A percentile compares a stretch with the other conserved stretches of the same genome.
Evolutionary conservation across 257 asterid genomes (phyloP).

Genomic region (Solanum appendiculatum): DNA sequence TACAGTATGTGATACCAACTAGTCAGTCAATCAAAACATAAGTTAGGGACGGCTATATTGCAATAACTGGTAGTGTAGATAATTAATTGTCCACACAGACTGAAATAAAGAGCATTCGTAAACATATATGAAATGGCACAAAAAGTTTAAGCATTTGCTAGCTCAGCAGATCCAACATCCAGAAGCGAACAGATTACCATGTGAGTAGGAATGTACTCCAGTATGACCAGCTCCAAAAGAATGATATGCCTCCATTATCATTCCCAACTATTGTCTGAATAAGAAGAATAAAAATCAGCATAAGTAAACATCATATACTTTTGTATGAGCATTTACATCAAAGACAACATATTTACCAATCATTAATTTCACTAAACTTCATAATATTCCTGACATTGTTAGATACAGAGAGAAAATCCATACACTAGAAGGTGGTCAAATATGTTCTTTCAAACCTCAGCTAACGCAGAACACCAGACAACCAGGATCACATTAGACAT

Average conservation of each 20-base stretch:
- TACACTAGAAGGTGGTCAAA: neutral
- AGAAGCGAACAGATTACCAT: slow-evolving; percentile 40
- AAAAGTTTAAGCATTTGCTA: neutral
- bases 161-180: neutral
- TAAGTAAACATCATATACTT: neutral
- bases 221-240: slow-evolving; percentile 99
- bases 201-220: slow-evolving; percentile 99
- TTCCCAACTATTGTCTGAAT: slow-evolving; percentile 72
- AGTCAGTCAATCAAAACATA: neutral
- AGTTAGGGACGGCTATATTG: neutral
- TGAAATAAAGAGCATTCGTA: neutral
- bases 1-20: neutral
- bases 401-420: neutral
- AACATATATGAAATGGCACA: neutral
- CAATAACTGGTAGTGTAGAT: neutral
- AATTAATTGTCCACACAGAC: neutral
- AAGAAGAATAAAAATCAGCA: neutral
- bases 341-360: neutral
- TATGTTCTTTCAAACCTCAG: neutral
- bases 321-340: neutral
- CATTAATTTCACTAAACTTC: neutral
- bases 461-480: neutral
- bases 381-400: neutral
- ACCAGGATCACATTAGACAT: neutral
- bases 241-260: slow-evolving; percentile 81